Base-by-base conservation (phyloP, 371 early-diverging fungal species). In the Racocetra persica region DNA sequence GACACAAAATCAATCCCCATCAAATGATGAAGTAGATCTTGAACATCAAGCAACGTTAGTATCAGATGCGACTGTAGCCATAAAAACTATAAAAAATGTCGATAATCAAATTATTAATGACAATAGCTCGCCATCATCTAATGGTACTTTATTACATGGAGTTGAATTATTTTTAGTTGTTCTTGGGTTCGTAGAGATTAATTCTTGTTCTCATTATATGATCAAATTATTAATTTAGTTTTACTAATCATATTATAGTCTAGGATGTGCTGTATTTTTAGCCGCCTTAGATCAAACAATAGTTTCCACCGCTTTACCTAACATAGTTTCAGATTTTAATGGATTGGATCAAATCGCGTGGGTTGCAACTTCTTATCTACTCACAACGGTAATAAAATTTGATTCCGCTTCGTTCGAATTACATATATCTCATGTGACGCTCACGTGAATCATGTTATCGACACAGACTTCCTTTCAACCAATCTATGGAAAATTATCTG, bases 351-450 rank as follows among this genome's bases (percentile, higher is more conserved):
- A 80, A n/a, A 7, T 90, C 22, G 89, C 94, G 0, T 95, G 94
- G 95, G 89, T 95, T 32, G 92, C 90, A 5, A 93, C 92, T 1
- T 85, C 93, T 2, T 94, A 94, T 82, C 84, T 95, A 86, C 85
- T 95, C 71, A 93, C 94, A 36, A 87, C 87, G 16, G 94, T 94
- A 5, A 91, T n/a, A n/a, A n/a, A n/a, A n/a, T n/a, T n/a, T n/a
- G n/a, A n/a, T n/a, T n/a, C n/a, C n/a, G n/a, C n/a, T n/a, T n/a
- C n/a, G n/a, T n/a, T n/a, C n/a, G n/a, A n/a, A n/a, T 82, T 93
- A n/a, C 80, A 91, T 28, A 86, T n/a, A n/a, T n/a, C n/a, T 86
- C 2, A 81, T 83, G n/a, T n/a, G 66, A 52, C 54, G 54, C n/a
- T 62, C 28, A 45, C 8, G 0, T 45, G 45, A 72, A 22, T 4